Percentiles rank a stretch among this genome's conserved stretches.
Evolutionary conservation across 495 filamentous ascomycete species (phyloP).

Genomic region (Parathielavia appendiculata): DNA sequence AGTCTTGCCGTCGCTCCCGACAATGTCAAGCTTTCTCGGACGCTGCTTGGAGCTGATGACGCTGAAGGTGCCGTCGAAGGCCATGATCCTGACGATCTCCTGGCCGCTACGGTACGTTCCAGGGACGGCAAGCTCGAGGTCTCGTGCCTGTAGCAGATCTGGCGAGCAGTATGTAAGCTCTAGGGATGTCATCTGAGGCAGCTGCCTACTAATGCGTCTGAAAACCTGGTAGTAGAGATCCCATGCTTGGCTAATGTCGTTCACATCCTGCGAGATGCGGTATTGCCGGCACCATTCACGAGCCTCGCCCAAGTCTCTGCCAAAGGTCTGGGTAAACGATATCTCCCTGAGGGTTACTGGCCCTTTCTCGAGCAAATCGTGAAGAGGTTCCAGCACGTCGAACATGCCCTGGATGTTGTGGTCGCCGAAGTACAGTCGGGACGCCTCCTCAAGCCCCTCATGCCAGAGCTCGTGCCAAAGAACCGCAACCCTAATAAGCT

Average conservation of each 20-base stretch:
- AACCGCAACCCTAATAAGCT: constrained; percentile 93
- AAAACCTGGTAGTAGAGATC: constrained; percentile 98
- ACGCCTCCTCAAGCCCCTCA: constrained; percentile 96
- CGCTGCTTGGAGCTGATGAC: constrained; percentile 97
- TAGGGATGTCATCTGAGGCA: constrained; percentile 84
- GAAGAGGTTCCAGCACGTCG: constrained; percentile 77
- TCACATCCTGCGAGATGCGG: constrained; percentile 75
- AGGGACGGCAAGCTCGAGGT: constrained; percentile 86
- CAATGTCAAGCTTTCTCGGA: constrained; percentile 80
- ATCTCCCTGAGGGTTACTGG: constrained; percentile 92
- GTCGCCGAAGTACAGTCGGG: constrained; percentile 85
- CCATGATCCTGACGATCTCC: constrained; percentile 76
- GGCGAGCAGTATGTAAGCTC: constrained; percentile 96
- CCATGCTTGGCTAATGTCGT: constrained; percentile 96
- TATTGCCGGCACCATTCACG: constrained; percentile 94
- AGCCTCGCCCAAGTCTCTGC: constrained; percentile 87
- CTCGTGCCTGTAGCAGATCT: constrained; percentile 71
- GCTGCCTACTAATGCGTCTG: constrained; percentile 87
- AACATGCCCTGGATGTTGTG: constrained; percentile 98
- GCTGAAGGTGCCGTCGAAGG: constrained; percentile 79
- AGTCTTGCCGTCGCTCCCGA: constrained; percentile 76
- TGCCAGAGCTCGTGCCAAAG: constrained; percentile 99
- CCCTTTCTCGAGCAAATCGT: constrained; percentile 82
- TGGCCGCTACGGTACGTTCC: constrained; percentile 90
- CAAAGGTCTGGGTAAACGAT: constrained; percentile 96